A percentile compares a stretch with the other conserved stretches of the same genome.
phyloP scores from a whole-genome alignment of 768 basidiomycete genomes.

The Ramaria rubella region DNA sequence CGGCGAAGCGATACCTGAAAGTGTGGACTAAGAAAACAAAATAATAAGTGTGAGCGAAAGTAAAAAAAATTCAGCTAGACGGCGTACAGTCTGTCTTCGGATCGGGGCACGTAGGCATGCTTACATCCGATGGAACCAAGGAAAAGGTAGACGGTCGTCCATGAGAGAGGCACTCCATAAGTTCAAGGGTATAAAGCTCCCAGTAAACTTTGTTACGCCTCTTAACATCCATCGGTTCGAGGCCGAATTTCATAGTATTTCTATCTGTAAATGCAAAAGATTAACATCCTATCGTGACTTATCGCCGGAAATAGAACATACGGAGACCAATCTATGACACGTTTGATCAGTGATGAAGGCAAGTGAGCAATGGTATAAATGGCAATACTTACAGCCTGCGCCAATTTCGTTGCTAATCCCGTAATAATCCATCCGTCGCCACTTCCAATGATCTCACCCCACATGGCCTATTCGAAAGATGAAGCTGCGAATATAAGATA shows the following conservation, averaged over 20 bases:
- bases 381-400: slow-evolving; percentile 7
- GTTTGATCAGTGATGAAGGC: background rate
- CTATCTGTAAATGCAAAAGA: slow-evolving; percentile 41
- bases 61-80: background rate
- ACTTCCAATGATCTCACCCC: slow-evolving; percentile 8
- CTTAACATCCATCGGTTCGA: slow-evolving; percentile 55
- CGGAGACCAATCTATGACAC: slow-evolving; percentile 54
- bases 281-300: slow-evolving; percentile 20
- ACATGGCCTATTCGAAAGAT: slow-evolving; percentile 4
- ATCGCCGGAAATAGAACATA: slow-evolving; percentile 30
- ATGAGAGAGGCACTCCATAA: slow-evolving; percentile 6
- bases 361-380: background rate
- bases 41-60: background rate
- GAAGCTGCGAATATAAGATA: background rate
- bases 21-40: background rate
- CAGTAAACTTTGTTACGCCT: slow-evolving; percentile 66
- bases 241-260: slow-evolving; percentile 56
- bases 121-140: slow-evolving; percentile 5
- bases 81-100: background rate
- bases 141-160: slow-evolving; percentile 8
- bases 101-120: slow-evolving; percentile 1
- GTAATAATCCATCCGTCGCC: slow-evolving; percentile 12
- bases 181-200: slow-evolving; percentile 44
- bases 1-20: slow-evolving; percentile 7
- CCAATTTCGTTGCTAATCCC: slow-evolving; percentile 10